Conservation (phyloP, 768 basidiomycete species). For the Podaxis mareebaensis region DNA sequence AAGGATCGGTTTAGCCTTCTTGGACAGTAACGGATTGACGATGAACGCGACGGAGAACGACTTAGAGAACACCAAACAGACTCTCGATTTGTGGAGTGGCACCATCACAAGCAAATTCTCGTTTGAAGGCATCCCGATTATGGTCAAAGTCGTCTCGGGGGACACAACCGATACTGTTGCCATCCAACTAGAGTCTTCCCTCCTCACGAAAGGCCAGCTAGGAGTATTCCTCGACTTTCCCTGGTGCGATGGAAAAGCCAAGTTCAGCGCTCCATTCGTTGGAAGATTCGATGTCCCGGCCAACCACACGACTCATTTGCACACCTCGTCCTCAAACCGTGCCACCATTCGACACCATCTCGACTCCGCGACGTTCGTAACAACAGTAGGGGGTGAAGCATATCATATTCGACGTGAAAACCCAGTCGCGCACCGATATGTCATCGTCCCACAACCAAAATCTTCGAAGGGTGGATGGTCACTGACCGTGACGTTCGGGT, state of each 20-base stretch:
- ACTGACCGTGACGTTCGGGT: constrained; percentile 36
- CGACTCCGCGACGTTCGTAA: constrained; percentile 40
- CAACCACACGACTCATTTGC: constrained; percentile 48
- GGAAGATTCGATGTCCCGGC: constrained; percentile 48
- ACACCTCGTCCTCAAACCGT: constrained; percentile 19
- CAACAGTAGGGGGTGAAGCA: constrained; percentile 40
- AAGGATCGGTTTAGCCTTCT: constrained; percentile 48
- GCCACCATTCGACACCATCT: constrained; percentile 46
- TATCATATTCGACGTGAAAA: constrained; percentile 44
- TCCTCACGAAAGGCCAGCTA: constrained; percentile 39
- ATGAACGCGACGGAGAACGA: constrained; percentile 38
- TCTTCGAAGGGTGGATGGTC: constrained; percentile 30
- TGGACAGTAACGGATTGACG: constrained; percentile 26
- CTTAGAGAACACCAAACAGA: constrained; percentile 36
- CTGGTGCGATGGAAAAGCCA: constrained; percentile 57
- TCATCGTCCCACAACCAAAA: constrained; percentile 32
- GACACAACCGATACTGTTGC: constrained; percentile 41
- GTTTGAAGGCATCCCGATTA: constrained; percentile 34
- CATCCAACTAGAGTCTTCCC: constrained; percentile 38
- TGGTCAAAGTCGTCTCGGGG: constrained; percentile 40
- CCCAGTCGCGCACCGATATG: constrained; percentile 47
- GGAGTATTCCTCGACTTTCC: constrained; percentile 59
- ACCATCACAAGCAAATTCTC: constrained; percentile 46
- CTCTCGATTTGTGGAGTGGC: constrained; percentile 59
- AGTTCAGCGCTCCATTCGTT: constrained; percentile 61